These are phyloP conservation scores for Hypsizygus marmoreus DNA, from an alignment of 768 basidiomycete genomes.

Conservation along the genomic window DNA sequence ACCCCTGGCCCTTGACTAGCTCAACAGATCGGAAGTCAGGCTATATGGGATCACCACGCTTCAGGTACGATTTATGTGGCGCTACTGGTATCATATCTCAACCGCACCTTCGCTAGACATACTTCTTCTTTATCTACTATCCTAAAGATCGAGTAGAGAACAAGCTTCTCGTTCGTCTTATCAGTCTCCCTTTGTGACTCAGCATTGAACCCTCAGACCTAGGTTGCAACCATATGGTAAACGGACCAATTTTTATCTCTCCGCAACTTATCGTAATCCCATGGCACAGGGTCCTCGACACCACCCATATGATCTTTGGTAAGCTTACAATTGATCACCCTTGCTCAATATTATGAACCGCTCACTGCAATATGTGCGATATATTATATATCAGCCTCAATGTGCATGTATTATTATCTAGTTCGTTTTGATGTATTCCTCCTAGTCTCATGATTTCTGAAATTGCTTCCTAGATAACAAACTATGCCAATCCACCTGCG, in stretches of 20 bases:
- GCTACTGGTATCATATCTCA: neutral
- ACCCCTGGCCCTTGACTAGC: neutral
- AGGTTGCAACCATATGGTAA: slow-evolving; percentile 34
- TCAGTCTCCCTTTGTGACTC: neutral
- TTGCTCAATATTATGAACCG: neutral
- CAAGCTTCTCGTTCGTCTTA: slow-evolving; percentile 26
- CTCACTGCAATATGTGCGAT: neutral
- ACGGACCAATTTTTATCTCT: neutral
- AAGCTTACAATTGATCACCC: neutral
- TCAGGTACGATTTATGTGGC: slow-evolving; percentile 21
- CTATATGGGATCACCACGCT: slow-evolving; percentile 39
- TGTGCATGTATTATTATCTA: slow-evolving; percentile 41
- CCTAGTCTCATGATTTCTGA: neutral
- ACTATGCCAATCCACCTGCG: slow-evolving; percentile 35
- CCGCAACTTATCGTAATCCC: neutral
- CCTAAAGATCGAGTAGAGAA: slow-evolving; percentile 27
- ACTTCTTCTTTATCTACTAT: slow-evolving; percentile 35
- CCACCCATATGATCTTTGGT: slow-evolving; percentile 32
- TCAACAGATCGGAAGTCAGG: slow-evolving; percentile 17
- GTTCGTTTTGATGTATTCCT: slow-evolving; percentile 12
- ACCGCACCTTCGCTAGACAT: slow-evolving; percentile 25
- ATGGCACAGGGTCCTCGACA: slow-evolving; percentile 29
- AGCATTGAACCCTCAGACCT: neutral
- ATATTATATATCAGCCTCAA: slow-evolving; percentile 21
- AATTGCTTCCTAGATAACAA: slow-evolving; percentile 30